A percentile compares a stretch with the other conserved stretches of the same genome.
Evolutionary conservation across 192 early-diverging fungal genomes (phyloP).

Genomic region (Backusella morwellensis): DNA sequence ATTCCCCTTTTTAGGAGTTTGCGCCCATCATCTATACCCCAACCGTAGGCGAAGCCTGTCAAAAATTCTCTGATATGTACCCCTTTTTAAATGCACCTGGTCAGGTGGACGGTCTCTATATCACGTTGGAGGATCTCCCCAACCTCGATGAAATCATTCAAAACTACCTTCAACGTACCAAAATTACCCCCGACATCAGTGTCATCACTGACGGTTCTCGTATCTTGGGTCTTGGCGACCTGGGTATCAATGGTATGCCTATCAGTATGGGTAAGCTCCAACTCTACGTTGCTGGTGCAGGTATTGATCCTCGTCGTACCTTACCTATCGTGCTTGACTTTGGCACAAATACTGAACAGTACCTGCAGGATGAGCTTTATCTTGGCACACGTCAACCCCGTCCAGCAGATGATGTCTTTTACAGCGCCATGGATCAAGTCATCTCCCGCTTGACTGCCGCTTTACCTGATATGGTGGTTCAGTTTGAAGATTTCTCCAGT

Average conservation of each 20-base stretch:
- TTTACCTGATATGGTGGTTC: slow-evolving; percentile 84
- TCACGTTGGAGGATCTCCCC: slow-evolving; percentile 73
- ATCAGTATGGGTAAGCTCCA: slow-evolving; percentile 96
- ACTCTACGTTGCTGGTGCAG: slow-evolving; percentile 83
- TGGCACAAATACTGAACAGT: slow-evolving; percentile 85
- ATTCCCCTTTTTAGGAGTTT: slow-evolving; percentile 53
- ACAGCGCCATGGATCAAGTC: slow-evolving; percentile 80
- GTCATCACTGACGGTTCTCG: slow-evolving; percentile 95
- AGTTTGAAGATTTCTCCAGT: slow-evolving; percentile 96
- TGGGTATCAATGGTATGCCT: slow-evolving; percentile 94
- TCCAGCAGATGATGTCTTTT: slow-evolving; percentile 68
- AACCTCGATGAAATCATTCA: slow-evolving; percentile 74
- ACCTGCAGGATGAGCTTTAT: slow-evolving; percentile 86
- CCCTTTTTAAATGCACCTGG: slow-evolving; percentile 78
- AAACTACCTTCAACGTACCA: slow-evolving; percentile 66
- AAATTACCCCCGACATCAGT: slow-evolving; percentile 72
- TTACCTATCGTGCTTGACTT: slow-evolving; percentile 92
- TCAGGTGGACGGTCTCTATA: slow-evolving; percentile 77
- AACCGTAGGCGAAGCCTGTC: slow-evolving; percentile 82
- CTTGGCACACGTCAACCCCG: slow-evolving; percentile 75
- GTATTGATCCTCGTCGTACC: slow-evolving; percentile 81
- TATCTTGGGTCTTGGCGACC: slow-evolving; percentile 92
- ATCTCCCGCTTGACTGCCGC: slow-evolving; percentile 63
- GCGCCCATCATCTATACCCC: slow-evolving; percentile 82
- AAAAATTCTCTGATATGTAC: slow-evolving; percentile 86